Evolutionary conservation across 306 rosid species (phyloP).

Genomic region (Quercus wislizeni): DNA sequence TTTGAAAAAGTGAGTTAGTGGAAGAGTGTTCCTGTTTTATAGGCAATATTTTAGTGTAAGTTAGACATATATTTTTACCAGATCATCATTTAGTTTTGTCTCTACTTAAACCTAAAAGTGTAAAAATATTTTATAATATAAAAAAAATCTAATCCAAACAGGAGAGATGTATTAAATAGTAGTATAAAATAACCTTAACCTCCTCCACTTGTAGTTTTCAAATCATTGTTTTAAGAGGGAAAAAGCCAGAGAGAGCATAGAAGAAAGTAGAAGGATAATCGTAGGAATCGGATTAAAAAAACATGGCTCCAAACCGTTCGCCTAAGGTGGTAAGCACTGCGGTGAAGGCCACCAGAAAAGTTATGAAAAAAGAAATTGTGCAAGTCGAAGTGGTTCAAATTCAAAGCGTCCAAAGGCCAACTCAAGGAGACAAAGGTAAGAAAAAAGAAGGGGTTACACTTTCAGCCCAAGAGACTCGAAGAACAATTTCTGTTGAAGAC

Average conservation of each 20-base stretch:
- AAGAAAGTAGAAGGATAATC: neutral
- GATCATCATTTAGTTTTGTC: rapidly evolving
- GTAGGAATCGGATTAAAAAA: neutral
- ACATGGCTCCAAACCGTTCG: constrained; percentile 52
- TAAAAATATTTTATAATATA: rapidly evolving
- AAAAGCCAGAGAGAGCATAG: neutral
- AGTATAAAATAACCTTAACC: neutral
- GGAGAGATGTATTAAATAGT: too few species aligned
- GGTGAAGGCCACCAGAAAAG: constrained; percentile 38
- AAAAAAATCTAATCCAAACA: too few species aligned
- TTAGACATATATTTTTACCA: too few species aligned
- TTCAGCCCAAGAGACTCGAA: constrained; percentile 7
- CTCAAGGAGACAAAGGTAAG: constrained; percentile 4
- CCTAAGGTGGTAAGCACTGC: constrained; percentile 4
- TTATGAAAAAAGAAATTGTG: constrained; percentile 23
- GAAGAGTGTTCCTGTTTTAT: too few species aligned
- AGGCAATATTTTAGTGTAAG: too few species aligned
- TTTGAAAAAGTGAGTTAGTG: too few species aligned
- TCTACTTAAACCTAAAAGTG: too few species aligned
- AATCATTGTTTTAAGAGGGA: neutral
- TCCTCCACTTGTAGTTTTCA: neutral
- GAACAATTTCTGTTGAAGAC: constrained; percentile 27
- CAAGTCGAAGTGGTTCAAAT: constrained; percentile 33
- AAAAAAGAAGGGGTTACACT: neutral
- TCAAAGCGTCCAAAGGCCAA: constrained; percentile 14